phyloP scores from a whole-genome alignment of 306 rosid species.

The Acmispon strigosus region DNA sequence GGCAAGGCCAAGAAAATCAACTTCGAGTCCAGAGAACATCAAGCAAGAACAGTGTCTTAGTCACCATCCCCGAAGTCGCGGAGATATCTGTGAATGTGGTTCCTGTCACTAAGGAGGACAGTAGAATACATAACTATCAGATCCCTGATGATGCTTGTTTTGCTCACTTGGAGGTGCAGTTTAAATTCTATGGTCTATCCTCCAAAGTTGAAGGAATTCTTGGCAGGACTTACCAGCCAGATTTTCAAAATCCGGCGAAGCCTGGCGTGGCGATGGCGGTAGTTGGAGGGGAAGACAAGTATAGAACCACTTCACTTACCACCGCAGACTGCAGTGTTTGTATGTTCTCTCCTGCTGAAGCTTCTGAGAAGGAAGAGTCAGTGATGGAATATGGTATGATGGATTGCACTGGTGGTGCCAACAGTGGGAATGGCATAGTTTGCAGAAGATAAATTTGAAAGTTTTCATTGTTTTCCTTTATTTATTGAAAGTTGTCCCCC shows the following conservation, averaged over 20 bases:
- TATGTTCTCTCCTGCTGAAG: conserved; percentile 33
- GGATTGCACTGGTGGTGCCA: conserved; percentile 47
- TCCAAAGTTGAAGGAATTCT: conserved; percentile 73
- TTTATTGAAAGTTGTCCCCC: conserved; percentile 4
- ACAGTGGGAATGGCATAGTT: conserved; percentile 63
- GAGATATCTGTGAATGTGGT: conserved; percentile 69
- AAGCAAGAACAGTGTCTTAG: conserved; percentile 38
- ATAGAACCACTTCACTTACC: conserved; percentile 62
- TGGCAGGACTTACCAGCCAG: conserved; percentile 80
- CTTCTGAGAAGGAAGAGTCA: background rate
- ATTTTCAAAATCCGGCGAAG: conserved; percentile 65
- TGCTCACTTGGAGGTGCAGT: conserved; percentile 81
- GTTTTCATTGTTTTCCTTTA: background rate
- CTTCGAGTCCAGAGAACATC: conserved; percentile 61
- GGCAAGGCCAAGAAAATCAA: conserved; percentile 34
- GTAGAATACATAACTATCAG: conserved; percentile 65
- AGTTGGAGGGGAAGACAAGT: conserved; percentile 79
- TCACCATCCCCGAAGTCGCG: conserved; percentile 43
- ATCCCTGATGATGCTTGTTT: conserved; percentile 65
- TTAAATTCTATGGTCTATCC: conserved; percentile 56
- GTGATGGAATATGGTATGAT: conserved; percentile 29
- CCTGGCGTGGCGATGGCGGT: conserved; percentile 77
- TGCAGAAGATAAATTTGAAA: conserved; percentile 46
- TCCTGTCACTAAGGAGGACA: conserved; percentile 73
- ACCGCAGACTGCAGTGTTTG: conserved; percentile 47